phyloP scores from a whole-genome alignment of 75 land plant species.

The Cupressus sempervirens region DNA sequence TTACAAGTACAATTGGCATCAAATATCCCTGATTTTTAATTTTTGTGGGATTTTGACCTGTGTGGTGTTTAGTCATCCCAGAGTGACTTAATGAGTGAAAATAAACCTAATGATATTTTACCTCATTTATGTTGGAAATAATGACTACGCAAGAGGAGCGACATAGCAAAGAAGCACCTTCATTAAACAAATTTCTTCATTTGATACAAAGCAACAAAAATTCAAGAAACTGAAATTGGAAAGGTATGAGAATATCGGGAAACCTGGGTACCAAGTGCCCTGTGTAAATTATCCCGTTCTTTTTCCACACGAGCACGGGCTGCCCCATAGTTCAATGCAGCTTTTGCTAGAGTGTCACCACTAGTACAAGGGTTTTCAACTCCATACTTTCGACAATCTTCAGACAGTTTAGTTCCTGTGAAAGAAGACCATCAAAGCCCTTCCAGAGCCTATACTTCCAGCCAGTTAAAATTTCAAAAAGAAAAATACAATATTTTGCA shows the following conservation, averaged over 20 bases:
- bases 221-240: neutral
- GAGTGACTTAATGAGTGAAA: too few relatives aligned
- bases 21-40: too few relatives aligned
- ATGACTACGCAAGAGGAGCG: too few relatives aligned
- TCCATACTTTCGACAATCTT: conserved; percentile 82
- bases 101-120: too few relatives aligned
- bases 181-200: neutral
- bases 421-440: neutral
- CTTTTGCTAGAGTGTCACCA: conserved; percentile 67
- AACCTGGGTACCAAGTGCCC: conserved; percentile 77
- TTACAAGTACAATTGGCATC: neutral
- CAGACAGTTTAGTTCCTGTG: conserved; percentile 64
- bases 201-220: neutral
- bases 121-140: too few relatives aligned
- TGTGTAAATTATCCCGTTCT: conserved; percentile 58
- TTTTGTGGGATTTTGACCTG: too few relatives aligned
- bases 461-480: neutral
- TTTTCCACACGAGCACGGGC: conserved; percentile 71
- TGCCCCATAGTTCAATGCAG: conserved; percentile 55
- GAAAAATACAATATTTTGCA: neutral
- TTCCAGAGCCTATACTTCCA: neutral
- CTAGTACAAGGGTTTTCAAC: conserved; percentile 69
- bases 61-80: too few relatives aligned
- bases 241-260: conserved; percentile 2
- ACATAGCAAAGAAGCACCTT: neutral